Evolutionary conservation across 805 yeast species (phyloP), one percentile per base, ranked within the genome.

Genomic region (Spencermartinsiella europaea): DNA sequence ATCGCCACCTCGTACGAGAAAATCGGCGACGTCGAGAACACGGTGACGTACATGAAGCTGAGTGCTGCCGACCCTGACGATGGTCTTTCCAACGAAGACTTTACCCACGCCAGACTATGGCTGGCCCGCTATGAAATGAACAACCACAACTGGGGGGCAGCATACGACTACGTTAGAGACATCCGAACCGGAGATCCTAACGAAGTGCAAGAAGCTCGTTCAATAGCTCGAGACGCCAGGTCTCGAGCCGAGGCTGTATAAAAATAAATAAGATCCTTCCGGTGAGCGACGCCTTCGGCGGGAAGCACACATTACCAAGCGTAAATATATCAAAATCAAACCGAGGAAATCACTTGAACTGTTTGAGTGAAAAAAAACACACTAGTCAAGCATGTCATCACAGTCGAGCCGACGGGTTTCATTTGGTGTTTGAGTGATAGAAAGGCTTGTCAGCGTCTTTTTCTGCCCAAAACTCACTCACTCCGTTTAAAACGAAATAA

Each of bases 141-240:
- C 15, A 64, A 66, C 35, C 70, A 75, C 12, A 77, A 79, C 50
- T 89, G 76, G 69, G 79, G 78, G 40, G 73, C 70, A 46, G 95
- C 96, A 0, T 81, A 81, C 51, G 77, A 74, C 42, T 78, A 83
- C 60, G 93, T 95, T 1, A 76, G 78, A 45, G 85, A 81, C 47
- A 73, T 88, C 53, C 73, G 77, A 3, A 76, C 73, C 44, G 95
- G 91, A 22, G 77, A 84, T n/a, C 83, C 89, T 10, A 87, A 81
- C 47, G 95, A 85, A 58, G 79, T 89, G 16, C 96, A 89, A 57
- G 96, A 89, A 61, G 96, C 96, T 0, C 69, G 96, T 37, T 74
- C 83, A 0, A 83, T 90, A 27, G 86, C 91, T 21, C 48, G 51
- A 39, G 53, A 37, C 51, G 48, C 42, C 34, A 38, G 17, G 38